These are phyloP conservation scores for Cryptococcus jaspeensis DNA, from an alignment of 1,284 basidiomycete genomes.

Conservation along the genomic window DNA sequence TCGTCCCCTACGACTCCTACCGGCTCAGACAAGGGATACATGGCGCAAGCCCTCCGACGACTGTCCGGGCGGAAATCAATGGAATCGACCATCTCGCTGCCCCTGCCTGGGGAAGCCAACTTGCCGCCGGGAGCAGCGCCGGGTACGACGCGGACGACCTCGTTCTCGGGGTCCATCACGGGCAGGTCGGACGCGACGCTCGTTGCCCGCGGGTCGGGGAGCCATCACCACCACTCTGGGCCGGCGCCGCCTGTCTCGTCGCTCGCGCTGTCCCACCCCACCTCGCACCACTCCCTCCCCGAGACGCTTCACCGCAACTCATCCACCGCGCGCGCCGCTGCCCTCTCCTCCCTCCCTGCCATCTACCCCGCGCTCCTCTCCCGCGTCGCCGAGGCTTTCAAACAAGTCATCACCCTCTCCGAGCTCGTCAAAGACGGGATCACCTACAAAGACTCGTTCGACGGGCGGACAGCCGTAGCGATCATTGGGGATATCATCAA, in stretches of 20 bases:
- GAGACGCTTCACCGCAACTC: slow-evolving; percentile 29
- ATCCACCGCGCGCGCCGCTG: slow-evolving; percentile 32
- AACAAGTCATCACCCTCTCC: slow-evolving; percentile 68
- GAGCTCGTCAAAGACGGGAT: slow-evolving; percentile 92
- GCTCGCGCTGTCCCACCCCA: background rate
- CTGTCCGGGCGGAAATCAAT: slow-evolving; percentile 41
- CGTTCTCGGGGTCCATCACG: slow-evolving; percentile 42
- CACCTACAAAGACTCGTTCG: slow-evolving; percentile 93
- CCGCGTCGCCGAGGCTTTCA: slow-evolving; percentile 90
- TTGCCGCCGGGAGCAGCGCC: slow-evolving; percentile 36
- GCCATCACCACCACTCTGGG: background rate
- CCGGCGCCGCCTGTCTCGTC: background rate
- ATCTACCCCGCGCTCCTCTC: slow-evolving; percentile 95
- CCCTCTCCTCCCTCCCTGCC: slow-evolving; percentile 61
- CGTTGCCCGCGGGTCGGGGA: background rate
- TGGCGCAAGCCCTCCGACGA: slow-evolving; percentile 22
- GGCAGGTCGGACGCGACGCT: background rate
- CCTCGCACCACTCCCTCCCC: slow-evolving; percentile 11
- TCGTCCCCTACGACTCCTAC: slow-evolving; percentile 43
- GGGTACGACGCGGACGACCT: slow-evolving; percentile 44
- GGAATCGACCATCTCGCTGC: slow-evolving; percentile 45
- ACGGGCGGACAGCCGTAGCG: slow-evolving; percentile 94
- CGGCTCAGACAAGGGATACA: slow-evolving; percentile 39
- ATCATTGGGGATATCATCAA: slow-evolving; percentile 97
- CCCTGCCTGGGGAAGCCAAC: slow-evolving; percentile 25